Conservation (phyloP, 495 filamentous ascomycete genomes). For the Penicillium psychrofluorescens region DNA sequence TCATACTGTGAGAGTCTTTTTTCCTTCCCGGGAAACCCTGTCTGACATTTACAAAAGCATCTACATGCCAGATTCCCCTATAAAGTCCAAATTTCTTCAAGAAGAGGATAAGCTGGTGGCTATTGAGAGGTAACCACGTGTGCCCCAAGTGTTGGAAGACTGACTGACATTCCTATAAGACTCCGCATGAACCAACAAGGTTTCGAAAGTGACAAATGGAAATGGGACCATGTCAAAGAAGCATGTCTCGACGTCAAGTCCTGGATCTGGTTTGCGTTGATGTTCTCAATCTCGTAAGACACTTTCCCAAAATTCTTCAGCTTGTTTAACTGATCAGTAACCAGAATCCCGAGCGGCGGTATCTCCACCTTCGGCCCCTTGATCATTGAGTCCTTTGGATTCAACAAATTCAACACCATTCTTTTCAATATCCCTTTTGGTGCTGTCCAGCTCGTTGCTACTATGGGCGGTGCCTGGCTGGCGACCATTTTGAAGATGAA, state of each 20-base stretch:
- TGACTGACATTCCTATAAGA: not conserved
- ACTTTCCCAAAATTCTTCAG: no score
- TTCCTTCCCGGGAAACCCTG: not conserved
- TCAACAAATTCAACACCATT: constrained; percentile 51
- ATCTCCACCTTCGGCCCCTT: constrained; percentile 59
- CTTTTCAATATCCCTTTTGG: constrained; percentile 62
- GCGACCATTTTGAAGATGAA: constrained; percentile 49
- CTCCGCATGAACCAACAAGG: constrained; percentile 61
- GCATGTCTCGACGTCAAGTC: constrained; percentile 57
- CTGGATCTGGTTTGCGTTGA: constrained; percentile 58
- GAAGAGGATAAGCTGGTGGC: constrained; percentile 54
- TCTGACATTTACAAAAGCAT: constrained; percentile 12
- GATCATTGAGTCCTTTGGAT: constrained; percentile 56
- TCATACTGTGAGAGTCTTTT: constrained; percentile 27
- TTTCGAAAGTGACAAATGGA: constrained; percentile 49
- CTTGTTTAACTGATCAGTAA: constrained; percentile 15
- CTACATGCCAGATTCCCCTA: constrained; percentile 54
- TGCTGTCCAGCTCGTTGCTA: constrained; percentile 51
- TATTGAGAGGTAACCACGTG: constrained; percentile 40
- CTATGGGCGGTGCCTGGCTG: constrained; percentile 48
- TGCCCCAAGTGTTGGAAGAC: no score
- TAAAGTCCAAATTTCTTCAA: constrained; percentile 50
- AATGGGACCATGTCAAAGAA: constrained; percentile 57
- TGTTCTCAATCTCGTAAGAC: constrained; percentile 42
- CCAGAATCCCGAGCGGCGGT: constrained; percentile 53